A percentile compares a stretch with the other conserved stretches of the same genome.
These are phyloP conservation scores for Saccharomycopsis oosterbeekiorum DNA, from an alignment of 805 yeast genomes.

Conservation along the genomic window DNA sequence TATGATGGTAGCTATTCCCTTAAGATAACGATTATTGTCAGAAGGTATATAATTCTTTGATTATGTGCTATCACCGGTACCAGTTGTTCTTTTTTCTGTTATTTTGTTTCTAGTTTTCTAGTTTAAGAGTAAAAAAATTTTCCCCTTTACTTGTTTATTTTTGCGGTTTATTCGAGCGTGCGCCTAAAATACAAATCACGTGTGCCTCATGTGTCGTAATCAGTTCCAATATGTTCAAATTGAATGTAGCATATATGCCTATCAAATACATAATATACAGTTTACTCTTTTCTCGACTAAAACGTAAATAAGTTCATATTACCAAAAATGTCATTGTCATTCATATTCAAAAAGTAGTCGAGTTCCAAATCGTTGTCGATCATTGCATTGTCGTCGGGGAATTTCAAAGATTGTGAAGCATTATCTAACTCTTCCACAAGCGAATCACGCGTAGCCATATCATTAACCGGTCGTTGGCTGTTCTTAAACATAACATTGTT, in stretches of 20 bases:
- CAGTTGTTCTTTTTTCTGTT: no score
- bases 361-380: background rate
- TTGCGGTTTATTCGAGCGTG: no score
- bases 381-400: background rate
- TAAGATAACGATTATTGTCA: no score
- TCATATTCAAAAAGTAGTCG: background rate
- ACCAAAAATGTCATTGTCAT: background rate
- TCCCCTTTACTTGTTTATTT: no score
- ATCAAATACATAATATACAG: background rate
- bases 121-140: no score
- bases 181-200: no score
- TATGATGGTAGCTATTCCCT: background rate
- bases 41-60: no score
- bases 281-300: background rate
- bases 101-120: no score
- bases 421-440: background rate
- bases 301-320: background rate
- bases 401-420: background rate
- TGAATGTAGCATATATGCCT: background rate
- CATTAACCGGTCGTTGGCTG: background rate
- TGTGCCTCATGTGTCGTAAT: no score
- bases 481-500: background rate
- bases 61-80: no score
- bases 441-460: background rate
- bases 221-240: background rate